These are phyloP conservation scores for Leishmania arabica DNA, from an alignment of 208 protist species.

Conservation along the genomic window DNA sequence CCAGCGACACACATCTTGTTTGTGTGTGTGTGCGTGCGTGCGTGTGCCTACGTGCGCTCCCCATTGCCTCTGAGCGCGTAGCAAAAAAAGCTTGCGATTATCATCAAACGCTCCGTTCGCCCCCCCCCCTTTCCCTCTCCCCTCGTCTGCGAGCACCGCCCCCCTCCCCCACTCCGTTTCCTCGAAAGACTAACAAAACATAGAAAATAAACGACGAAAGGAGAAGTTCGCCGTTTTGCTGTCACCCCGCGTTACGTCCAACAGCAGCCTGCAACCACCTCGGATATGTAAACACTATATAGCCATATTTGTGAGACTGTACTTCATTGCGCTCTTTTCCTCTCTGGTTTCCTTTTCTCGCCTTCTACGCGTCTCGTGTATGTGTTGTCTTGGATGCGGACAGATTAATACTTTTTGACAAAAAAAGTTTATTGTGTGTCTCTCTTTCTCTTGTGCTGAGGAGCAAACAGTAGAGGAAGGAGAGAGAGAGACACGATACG, in stretches of 20 bases:
- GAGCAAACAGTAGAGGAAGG: background rate
- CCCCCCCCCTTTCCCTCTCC: background rate
- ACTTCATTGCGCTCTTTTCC: background rate
- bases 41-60: background rate
- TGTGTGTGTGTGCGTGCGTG: background rate
- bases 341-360: background rate
- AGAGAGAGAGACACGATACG: background rate
- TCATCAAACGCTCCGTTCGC: background rate
- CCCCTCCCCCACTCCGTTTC: background rate
- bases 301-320: background rate
- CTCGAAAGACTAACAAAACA: background rate
- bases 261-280: background rate
- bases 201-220: background rate
- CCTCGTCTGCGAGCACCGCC: too few species aligned
- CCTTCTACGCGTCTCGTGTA: background rate
- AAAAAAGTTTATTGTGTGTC: background rate
- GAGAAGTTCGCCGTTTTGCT: background rate
- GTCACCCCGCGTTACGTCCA: background rate
- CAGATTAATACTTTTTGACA: background rate
- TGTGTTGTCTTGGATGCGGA: background rate
- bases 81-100: background rate
- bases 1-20: background rate
- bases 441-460: slow-evolving; percentile 1
- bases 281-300: background rate
- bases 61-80: background rate